phyloP scores from a whole-genome alignment of 805 yeast species.

The Hanseniaspora nectarophila region DNA sequence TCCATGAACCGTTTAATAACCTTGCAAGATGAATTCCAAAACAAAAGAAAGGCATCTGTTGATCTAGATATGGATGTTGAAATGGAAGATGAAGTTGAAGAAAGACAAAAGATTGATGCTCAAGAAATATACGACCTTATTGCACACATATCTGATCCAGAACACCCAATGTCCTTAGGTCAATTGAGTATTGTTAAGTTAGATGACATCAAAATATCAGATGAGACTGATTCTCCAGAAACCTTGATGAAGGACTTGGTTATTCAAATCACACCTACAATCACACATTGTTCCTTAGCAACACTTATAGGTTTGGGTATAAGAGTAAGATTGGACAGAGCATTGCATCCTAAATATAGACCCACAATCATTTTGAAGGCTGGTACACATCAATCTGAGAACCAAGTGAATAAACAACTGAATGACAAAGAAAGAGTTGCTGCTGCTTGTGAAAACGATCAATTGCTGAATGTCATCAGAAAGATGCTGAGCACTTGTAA shows the following conservation, averaged over 20 bases:
- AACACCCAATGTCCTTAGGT: slow-evolving; percentile 89
- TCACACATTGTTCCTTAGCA: slow-evolving; percentile 93
- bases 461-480: slow-evolving; percentile 75
- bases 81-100: slow-evolving; percentile 28
- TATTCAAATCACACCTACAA: slow-evolving; percentile 88
- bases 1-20: background rate
- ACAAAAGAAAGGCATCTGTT: slow-evolving; percentile 18
- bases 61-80: slow-evolving; percentile 22
- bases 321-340: slow-evolving; percentile 78
- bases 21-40: background rate
- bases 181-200: slow-evolving; percentile 88
- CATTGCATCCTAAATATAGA: slow-evolving; percentile 75
- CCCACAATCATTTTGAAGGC: slow-evolving; percentile 69
- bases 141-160: slow-evolving; percentile 86
- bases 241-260: slow-evolving; percentile 58
- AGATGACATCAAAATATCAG: slow-evolving; percentile 60
- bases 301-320: slow-evolving; percentile 92
- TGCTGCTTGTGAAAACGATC: slow-evolving; percentile 97
- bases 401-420: slow-evolving; percentile 89
- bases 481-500: slow-evolving; percentile 81
- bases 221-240: slow-evolving; percentile 35
- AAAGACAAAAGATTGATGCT: slow-evolving; percentile 50
- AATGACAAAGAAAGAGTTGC: slow-evolving; percentile 96
- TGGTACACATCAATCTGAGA: slow-evolving; percentile 92
- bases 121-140: slow-evolving; percentile 85